Evolutionary conservation across 768 basidiomycete species (phyloP), one percentile per base, ranked within the genome.

Genomic region (Porpolomopsis calyptriformis): DNA sequence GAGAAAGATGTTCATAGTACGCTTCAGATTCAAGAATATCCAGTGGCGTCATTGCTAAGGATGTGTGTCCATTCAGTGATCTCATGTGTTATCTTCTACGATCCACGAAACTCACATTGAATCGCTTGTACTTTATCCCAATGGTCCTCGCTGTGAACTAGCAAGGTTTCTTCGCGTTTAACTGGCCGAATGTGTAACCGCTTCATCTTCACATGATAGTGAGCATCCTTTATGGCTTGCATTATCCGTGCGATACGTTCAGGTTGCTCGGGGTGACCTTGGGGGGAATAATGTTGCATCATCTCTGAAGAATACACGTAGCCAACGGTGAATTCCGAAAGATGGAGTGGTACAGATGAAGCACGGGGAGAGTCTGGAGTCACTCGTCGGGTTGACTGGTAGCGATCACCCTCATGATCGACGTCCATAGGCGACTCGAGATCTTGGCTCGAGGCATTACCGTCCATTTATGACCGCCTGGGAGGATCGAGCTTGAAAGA

Each of bases 71-170:
- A 44, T 49, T 52, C 39, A 19, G 16, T 22, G 4, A 39, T n/a
- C 27, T 31, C 6, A 39, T 22, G 20, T 12, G 14, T 22, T 26
- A 49, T 38, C 29, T 18, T 27, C 3, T 12, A 40, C 37, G 24
- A 7, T 20, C 35, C 46, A 38, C 47, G 29, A 46, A 53, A 72
- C 85, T 67, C 62, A 93, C 92, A 71, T 64, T 82, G 80, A 20
- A 92, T 81, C 19, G 78, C 80, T 48, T 84, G 69, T 18, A 98
- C 83, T 64, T 87, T 88, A 52, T 91, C 77, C 92, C 93, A 97
- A 52, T 90, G 86, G 41, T 85, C 85, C 55, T 85, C 80, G 38
- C 80, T 83, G 62, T 99, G 96, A 3, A 97, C 91, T 19, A 97
- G 78, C 47, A 89, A 63, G 10, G 80, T 86, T 64, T 98, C 93